Evolutionary conservation across 139 green algal genomes (phyloP).

Genomic region (Chlorokybus atmophyticus): DNA sequence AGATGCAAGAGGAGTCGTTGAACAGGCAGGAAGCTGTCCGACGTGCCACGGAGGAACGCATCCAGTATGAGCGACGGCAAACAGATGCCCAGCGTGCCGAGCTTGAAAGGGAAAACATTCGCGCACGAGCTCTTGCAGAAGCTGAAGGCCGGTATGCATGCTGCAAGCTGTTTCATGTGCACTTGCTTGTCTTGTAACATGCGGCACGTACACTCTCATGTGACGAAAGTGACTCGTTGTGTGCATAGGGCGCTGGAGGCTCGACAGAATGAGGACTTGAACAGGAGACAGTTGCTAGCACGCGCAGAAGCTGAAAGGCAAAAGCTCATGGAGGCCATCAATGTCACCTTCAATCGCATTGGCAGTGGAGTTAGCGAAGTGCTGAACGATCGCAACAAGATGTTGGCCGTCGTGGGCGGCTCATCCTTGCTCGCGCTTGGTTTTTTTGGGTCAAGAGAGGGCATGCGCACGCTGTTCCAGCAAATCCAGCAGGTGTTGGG

Average conservation of each 20-base stretch:
- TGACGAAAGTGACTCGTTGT: not conserved
- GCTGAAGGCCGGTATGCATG: constrained; percentile 66
- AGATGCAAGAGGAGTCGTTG: constrained; percentile 70
- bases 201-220: no score
- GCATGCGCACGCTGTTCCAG: constrained; percentile 50
- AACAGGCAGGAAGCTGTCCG: constrained; percentile 50
- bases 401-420: constrained; percentile 53
- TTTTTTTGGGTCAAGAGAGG: constrained; percentile 66
- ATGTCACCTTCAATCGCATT: constrained; percentile 56
- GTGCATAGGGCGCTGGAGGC: constrained; percentile 70
- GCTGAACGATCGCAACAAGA: constrained; percentile 65
- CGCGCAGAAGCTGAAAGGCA: constrained; percentile 47
- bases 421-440: constrained; percentile 63
- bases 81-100: constrained; percentile 59
- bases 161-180: not conserved
- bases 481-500: constrained; percentile 31
- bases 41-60: constrained; percentile 28
- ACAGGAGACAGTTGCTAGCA: constrained; percentile 41
- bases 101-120: constrained; percentile 55
- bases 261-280: constrained; percentile 90
- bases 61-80: constrained; percentile 59
- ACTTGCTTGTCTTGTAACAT: no score
- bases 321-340: constrained; percentile 68
- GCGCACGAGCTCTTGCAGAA: constrained; percentile 67
- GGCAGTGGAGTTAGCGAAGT: constrained; percentile 38